A percentile compares a stretch with the other conserved stretches of the same genome.
Evolutionary conservation across 202 grass and related monocot species (phyloP).

Genomic region (Schoenoplectus tabernaemontani): DNA sequence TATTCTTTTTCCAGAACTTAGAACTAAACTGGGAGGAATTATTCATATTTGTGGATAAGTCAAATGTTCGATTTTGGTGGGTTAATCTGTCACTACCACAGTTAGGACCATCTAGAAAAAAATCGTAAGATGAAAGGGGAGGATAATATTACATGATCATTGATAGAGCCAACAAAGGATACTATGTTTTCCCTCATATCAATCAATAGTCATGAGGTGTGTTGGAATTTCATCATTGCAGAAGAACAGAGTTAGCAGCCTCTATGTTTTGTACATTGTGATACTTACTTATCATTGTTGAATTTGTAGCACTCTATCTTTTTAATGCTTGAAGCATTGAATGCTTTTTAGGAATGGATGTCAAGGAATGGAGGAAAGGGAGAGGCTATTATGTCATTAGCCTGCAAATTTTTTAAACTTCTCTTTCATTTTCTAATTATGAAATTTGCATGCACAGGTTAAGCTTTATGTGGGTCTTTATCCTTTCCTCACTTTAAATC

Average conservation of each 20-base stretch:
- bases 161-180: neutral
- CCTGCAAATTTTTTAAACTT: neutral
- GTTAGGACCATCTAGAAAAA: neutral
- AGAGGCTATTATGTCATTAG: neutral
- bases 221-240: neutral
- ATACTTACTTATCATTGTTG: neutral
- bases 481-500: constrained; percentile 83
- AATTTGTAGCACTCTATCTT: neutral
- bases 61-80: neutral
- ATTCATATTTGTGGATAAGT: neutral
- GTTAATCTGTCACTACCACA: neutral
- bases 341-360: neutral
- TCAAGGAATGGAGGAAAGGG: no score
- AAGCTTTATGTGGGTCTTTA: constrained; percentile 53
- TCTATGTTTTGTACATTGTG: neutral
- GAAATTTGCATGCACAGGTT: constrained; percentile 40
- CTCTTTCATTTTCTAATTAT: neutral
- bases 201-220: neutral
- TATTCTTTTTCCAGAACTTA: neutral
- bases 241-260: neutral
- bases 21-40: neutral
- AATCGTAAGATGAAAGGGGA: neutral
- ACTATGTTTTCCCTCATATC: no score
- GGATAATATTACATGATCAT: neutral
- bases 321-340: neutral